These are phyloP conservation scores for Tricholoma saponaceum DNA, from an alignment of 768 basidiomycete genomes.

Conservation along the genomic window DNA sequence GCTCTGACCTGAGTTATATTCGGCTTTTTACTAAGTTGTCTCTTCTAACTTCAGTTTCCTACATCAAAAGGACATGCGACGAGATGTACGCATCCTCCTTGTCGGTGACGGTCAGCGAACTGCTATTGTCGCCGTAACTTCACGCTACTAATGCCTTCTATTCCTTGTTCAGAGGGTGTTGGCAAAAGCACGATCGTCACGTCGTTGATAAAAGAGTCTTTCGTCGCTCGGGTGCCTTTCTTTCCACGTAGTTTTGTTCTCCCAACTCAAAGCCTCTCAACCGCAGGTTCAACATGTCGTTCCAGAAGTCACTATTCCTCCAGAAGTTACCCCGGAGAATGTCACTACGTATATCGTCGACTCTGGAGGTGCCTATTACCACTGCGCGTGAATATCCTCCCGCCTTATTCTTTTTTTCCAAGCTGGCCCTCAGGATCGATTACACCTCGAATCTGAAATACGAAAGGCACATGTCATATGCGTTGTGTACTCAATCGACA, in stretches of 20 bases:
- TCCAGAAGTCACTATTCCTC: constrained; percentile 97
- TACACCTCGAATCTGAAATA: constrained; percentile 91
- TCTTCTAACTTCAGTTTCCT: neutral
- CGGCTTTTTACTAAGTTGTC: no score
- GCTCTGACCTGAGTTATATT: neutral
- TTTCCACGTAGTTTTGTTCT: constrained; percentile 1
- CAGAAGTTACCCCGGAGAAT: constrained; percentile 95
- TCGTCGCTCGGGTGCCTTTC: constrained; percentile 72
- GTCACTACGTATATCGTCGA: constrained; percentile 98
- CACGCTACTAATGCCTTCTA: constrained; percentile 11
- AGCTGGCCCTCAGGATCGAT: constrained; percentile 85
- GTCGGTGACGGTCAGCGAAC: constrained; percentile 81
- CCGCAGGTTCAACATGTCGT: constrained; percentile 88
- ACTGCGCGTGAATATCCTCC: neutral
- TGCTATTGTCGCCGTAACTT: neutral
- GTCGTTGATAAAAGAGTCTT: constrained; percentile 94
- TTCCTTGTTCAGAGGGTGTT: constrained; percentile 70
- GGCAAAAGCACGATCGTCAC: constrained; percentile 98
- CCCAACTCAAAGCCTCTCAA: constrained; percentile 4
- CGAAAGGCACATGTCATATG: constrained; percentile 98
- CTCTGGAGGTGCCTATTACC: constrained; percentile 70
- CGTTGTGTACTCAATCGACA: constrained; percentile 96
- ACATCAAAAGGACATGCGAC: constrained; percentile 52
- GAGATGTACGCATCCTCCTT: constrained; percentile 91
- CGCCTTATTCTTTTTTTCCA: constrained; percentile 8